Base-by-base conservation (phyloP, 441 rosid genomes). In the Euphorbia corollata region DNA sequence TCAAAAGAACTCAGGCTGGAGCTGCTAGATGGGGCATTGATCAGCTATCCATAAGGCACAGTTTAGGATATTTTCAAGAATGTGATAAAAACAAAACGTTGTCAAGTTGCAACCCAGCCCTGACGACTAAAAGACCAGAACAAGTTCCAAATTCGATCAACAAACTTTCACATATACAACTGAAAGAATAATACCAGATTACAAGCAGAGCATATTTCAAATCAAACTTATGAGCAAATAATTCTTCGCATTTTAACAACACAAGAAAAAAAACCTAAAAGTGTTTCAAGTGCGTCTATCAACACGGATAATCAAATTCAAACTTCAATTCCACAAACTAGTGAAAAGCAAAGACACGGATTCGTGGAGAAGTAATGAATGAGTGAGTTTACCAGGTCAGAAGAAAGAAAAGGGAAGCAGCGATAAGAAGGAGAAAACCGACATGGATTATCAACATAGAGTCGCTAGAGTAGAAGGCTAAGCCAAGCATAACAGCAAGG, bases 401-500 rank as follows among this genome's bases (percentile, higher is more conserved):
- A 61, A 91, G 97, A 63, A 81, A 24, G 73, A 91, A 90, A 74
- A 93, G 97, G 48, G 90, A 62, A 53, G 82, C 79, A 3, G 94
- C 80, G 63, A 93, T 84, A 2, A 87, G 43, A 69, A 93, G 83
- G 47, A 90, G 89, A 74, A 93, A 80, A 24, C 81, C 85, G 62
- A 90, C 91, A 75, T 88, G 98, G 61, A 89, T 69, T 36, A 88
- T 68, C 86, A 93, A 63, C 63, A 73, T 80, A 22, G 85, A 79
- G 70, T 93, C 97, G 32, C 87, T 84, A 7, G 91, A 83, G 20
- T 91, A 83, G 85, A 91, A 86, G 43, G 98, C 96, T 61, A 93
- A 62, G 38, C 92, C 86, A 70, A 91, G 81, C 91, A 93, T 91
- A 68, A 86, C 76, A 69, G 87, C 79, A 43, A 89, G 90, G 58